Evolutionary conservation across 345 rosid genomes (phyloP).

Genomic region (Trapa incisa): DNA sequence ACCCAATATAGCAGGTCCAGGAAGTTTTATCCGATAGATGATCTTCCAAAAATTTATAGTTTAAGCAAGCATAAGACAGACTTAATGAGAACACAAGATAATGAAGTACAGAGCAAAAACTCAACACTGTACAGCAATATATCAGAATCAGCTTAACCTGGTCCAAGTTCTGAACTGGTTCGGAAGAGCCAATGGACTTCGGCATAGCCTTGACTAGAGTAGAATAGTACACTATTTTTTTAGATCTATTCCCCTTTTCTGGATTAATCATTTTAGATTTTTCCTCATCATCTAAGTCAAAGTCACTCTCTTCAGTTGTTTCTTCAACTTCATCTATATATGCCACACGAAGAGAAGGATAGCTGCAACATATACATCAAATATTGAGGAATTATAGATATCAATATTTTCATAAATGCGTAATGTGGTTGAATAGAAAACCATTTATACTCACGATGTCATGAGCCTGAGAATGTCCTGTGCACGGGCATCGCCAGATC

Average conservation of each 20-base stretch:
- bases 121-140: neutral
- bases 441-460: constrained; percentile 45
- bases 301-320: constrained; percentile 56
- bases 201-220: constrained; percentile 84
- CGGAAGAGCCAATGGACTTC: constrained; percentile 70
- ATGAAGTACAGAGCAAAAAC: neutral
- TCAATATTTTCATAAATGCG: neutral
- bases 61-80: neutral
- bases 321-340: constrained; percentile 97
- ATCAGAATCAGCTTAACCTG: constrained; percentile 37
- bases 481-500: constrained; percentile 75
- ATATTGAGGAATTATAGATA: constrained; percentile 6
- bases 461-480: constrained; percentile 82
- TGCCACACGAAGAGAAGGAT: constrained; percentile 98
- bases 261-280: too few relatives aligned
- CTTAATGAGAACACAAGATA: neutral
- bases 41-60: constrained; percentile 33
- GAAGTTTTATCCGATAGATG: constrained; percentile 85
- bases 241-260: too few relatives aligned
- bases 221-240: constrained; percentile 61
- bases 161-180: constrained; percentile 74
- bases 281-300: constrained; percentile 26
- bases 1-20: constrained; percentile 94
- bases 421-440: constrained; percentile 2
- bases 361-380: constrained; percentile 34